These are phyloP conservation scores for Firmiana major DNA, from an alignment of 345 rosid species.

Conservation along the genomic window DNA sequence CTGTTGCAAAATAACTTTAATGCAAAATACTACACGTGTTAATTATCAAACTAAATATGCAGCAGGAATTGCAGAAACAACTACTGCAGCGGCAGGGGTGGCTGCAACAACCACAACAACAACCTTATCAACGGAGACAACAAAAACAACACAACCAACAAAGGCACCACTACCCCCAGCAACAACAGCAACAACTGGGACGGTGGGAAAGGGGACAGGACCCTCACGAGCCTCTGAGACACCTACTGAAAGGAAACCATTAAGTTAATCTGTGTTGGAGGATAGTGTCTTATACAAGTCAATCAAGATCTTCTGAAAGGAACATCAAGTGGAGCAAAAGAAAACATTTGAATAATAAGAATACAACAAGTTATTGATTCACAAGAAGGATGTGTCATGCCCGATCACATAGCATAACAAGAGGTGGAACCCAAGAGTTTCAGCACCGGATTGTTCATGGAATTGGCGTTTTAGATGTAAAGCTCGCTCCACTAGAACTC, in stretches of 20 bases:
- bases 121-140: too few relatives aligned
- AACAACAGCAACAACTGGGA: too few relatives aligned
- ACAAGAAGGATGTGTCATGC: conserved; percentile 14
- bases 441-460: conserved; percentile 23
- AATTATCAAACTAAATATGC: too few relatives aligned
- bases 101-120: too few relatives aligned
- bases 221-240: too few relatives aligned
- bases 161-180: too few relatives aligned
- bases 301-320: conserved; percentile 18
- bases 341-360: conserved; percentile 13
- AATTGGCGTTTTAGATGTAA: conserved; percentile 18
- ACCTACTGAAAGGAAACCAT: conserved; percentile 34
- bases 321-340: conserved; percentile 1
- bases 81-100: too few relatives aligned
- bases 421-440: conserved; percentile 24
- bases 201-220: too few relatives aligned
- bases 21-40: too few relatives aligned
- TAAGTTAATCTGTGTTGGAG: conserved; percentile 17
- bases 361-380: conserved; percentile 16
- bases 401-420: conserved; percentile 13
- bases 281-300: conserved; percentile 24
- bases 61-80: too few relatives aligned
- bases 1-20: conserved; percentile 24
- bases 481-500: conserved; percentile 28
- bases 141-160: too few relatives aligned